Evolutionary conservation across 306 rosid genomes (phyloP).

Genomic region (Trifolium subterraneum): DNA sequence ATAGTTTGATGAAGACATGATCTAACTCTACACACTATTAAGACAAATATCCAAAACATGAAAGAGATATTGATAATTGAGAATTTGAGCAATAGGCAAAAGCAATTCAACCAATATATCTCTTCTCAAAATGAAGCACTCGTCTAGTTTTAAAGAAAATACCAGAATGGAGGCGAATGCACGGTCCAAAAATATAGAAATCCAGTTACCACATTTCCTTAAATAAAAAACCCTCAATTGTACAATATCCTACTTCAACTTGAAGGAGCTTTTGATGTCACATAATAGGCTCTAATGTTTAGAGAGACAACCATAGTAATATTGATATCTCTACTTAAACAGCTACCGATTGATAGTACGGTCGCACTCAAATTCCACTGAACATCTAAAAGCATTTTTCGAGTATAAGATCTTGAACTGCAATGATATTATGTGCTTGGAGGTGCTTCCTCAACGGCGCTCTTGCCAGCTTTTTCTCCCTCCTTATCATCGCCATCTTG

Average conservation of each 20-base stretch:
- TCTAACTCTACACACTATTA: neutral
- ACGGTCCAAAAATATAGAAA: constrained; percentile 6
- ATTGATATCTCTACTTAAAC: constrained; percentile 38
- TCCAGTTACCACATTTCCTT: constrained; percentile 32
- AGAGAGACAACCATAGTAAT: neutral
- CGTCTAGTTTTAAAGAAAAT: neutral
- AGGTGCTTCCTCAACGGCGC: constrained; percentile 52
- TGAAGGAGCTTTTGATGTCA: constrained; percentile 1
- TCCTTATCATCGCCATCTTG: constrained; percentile 35
- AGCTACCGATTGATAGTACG: constrained; percentile 37
- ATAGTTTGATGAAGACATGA: neutral
- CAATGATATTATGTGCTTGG: constrained; percentile 56
- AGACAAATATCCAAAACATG: neutral
- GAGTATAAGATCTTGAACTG: constrained; percentile 32
- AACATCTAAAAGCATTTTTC: constrained; percentile 42
- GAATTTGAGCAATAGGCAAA: neutral
- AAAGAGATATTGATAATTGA: neutral
- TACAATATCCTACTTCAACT: constrained; percentile 41
- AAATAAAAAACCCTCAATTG: constrained; percentile 36
- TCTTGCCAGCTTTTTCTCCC: constrained; percentile 25
- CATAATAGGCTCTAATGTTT: neutral
- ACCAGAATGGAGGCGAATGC: neutral
- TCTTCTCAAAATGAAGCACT: neutral
- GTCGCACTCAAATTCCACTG: constrained; percentile 39
- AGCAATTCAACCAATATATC: neutral